phyloP scores from a whole-genome alignment of 139 green algal species.

The Pycnococcus provasolii region DNA sequence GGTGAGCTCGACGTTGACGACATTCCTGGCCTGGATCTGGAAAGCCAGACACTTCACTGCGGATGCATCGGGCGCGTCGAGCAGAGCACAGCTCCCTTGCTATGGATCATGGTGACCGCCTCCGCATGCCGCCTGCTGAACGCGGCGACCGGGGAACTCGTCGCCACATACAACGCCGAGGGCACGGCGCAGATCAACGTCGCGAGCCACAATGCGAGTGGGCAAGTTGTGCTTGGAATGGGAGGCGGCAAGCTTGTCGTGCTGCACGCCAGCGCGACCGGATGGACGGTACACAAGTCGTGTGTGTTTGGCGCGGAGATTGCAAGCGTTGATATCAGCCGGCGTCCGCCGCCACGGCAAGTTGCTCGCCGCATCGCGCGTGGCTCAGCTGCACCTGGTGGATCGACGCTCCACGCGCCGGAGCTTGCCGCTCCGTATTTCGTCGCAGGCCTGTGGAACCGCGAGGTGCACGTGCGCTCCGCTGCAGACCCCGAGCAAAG shows the following conservation, averaged over 20 bases:
- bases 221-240: constrained; percentile 59
- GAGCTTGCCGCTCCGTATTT: no score
- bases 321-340: no score
- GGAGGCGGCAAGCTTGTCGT: constrained; percentile 55
- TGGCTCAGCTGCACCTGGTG: no score
- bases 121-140: constrained; percentile 42
- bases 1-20: constrained; percentile 72
- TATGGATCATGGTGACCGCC: constrained; percentile 60
- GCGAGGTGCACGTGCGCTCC: no score
- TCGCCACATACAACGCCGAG: constrained; percentile 62
- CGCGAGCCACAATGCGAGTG: not conserved
- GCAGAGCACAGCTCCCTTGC: no score
- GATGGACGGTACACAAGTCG: not conserved
- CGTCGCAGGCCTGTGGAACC: no score
- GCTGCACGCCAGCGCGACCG: constrained; percentile 48
- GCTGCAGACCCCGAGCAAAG: no score
- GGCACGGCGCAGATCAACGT: constrained; percentile 28
- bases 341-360: no score
- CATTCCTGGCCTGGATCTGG: constrained; percentile 65
- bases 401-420: no score
- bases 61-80: constrained; percentile 1
- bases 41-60: constrained; percentile 70
- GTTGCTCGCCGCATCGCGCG: no score
- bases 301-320: no score
- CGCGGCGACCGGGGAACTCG: constrained; percentile 7